Evolutionary conservation across 2,329 filamentous ascomycete species (phyloP), one percentile per base, ranked within the genome.

Genomic region (Bipolaris oryzae): DNA sequence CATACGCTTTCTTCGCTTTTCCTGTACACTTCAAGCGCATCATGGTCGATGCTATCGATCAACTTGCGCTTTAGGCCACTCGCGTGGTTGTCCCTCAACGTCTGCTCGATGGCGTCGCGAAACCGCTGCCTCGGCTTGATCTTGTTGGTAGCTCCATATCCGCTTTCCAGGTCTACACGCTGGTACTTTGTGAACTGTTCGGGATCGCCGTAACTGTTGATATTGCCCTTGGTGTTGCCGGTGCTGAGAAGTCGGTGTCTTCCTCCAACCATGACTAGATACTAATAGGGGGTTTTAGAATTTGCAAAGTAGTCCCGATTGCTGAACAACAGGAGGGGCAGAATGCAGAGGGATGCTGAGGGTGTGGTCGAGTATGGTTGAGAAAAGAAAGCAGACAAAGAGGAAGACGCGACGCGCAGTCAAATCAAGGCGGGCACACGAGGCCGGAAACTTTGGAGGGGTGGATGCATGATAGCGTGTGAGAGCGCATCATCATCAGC

Each of bases 51-150:
- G 25, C 77, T 78, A 1, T 80, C 70, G 23, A 82, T 73, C 9
- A 85, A 70, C 59, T 79, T 75, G 50, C 78, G 74, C 69, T 85
- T 85, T 66, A 85, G 70, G 18, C 80, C 75, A 13, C 76, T 72
- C 21, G 80, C 75, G 23, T 78, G 77, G 39, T 77, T 71, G 55
- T 81, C 76, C 54, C 79, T 77, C 25, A 84, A 66, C 1, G 78
- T 81, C 13, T 76, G 76, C 23, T 78, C 73, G 20, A 80, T 78
- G 0, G 78, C 78, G 72, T 85, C 82, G 43, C 76, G 77, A 65
- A 84, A 84, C 11, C 66, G 59, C 38, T 67, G 47, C 25, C 61
- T 60, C 7, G 67, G 62, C 3, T 46, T 60, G n/a, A 58, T 18
- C 2, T 57, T 52, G 11, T 66, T 57, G 25, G 60, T 62, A 7